A percentile compares a stretch with the other conserved stretches of the same genome.
phyloP scores from a whole-genome alignment of 331 rosid genomes.

The Acacia concinna region DNA sequence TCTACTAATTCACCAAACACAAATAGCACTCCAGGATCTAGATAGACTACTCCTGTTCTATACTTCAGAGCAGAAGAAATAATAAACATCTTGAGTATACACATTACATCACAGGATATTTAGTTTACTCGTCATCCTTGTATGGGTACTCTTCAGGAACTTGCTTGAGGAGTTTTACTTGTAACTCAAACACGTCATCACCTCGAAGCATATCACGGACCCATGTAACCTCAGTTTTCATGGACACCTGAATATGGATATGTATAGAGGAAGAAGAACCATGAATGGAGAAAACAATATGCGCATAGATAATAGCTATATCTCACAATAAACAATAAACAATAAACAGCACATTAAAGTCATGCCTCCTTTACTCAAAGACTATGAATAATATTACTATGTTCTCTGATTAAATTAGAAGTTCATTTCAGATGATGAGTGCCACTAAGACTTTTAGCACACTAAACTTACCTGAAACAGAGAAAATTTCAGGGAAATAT shows the following conservation, averaged over 20 bases:
- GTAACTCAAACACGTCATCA: conserved; percentile 91
- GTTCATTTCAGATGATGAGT: not conserved
- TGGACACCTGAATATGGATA: conserved; percentile 65
- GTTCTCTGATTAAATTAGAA: conserved; percentile 2
- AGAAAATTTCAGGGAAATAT: not conserved
- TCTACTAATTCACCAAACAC: conserved; percentile 21
- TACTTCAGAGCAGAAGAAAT: conserved; percentile 37
- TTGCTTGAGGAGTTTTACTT: conserved; percentile 93
- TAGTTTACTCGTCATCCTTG: conserved; percentile 82
- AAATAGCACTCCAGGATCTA: conserved; percentile 5
- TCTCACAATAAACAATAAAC: conserved; percentile 18
- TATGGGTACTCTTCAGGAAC: conserved; percentile 97
- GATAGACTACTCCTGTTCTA: conserved; percentile 28
- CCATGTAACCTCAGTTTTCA: conserved; percentile 97
- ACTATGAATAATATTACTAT: not conserved
- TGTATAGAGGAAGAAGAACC: conserved; percentile 6
- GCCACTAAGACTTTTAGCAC: not conserved
- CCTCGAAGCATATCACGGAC: conserved; percentile 87
- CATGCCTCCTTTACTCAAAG: conserved; percentile 9
- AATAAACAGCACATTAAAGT: conserved; percentile 6
- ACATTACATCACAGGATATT: not conserved
- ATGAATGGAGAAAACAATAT: not conserved
- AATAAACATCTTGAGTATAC: conserved; percentile 10
- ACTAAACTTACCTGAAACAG: not conserved
- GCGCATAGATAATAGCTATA: not conserved